A percentile compares a stretch with the other conserved stretches of the same genome.
These are phyloP conservation scores for Metschnikowia picachoensis DNA, from an alignment of 805 yeast genomes.

Conservation along the genomic window DNA sequence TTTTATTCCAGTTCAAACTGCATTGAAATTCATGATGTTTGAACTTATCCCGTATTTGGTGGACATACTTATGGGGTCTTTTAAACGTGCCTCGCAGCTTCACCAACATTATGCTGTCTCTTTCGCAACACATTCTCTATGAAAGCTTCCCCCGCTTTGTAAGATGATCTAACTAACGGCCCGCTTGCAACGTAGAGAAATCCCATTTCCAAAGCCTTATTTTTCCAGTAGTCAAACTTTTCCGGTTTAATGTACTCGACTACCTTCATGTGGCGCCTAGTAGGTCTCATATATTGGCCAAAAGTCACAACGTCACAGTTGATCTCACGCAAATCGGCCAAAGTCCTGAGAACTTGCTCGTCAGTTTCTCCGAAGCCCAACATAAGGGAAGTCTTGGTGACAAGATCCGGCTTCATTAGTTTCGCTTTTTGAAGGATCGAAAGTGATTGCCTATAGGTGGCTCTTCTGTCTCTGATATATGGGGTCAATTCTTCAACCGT, in stretches of 20 bases:
- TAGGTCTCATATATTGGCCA: slow-evolving; percentile 99
- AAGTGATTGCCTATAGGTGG: slow-evolving; percentile 87
- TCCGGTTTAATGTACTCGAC: slow-evolving; percentile 93
- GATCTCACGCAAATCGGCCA: slow-evolving; percentile 69
- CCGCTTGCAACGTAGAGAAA: slow-evolving; percentile 96
- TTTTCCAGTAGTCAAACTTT: slow-evolving; percentile 90
- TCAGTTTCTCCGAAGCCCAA: slow-evolving; percentile 96
- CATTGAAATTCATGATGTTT: too few species aligned
- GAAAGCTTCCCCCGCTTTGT: slow-evolving; percentile 97
- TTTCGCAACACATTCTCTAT: slow-evolving; percentile 88
- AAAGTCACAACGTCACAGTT: slow-evolving; percentile 93
- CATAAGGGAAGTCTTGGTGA: slow-evolving; percentile 95
- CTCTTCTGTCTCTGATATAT: slow-evolving; percentile 92
- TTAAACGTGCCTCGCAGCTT: slow-evolving; percentile 15
- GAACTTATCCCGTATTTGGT: too few species aligned
- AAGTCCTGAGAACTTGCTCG: slow-evolving; percentile 74
- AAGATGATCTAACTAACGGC: slow-evolving; percentile 92
- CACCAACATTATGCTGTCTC: slow-evolving; percentile 53
- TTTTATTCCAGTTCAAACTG: too few species aligned
- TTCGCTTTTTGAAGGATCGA: slow-evolving; percentile 79
- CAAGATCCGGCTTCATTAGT: slow-evolving; percentile 61
- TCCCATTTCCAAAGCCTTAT: slow-evolving; percentile 81
- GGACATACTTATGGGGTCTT: too few species aligned
- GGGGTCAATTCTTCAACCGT: slow-evolving; percentile 96
- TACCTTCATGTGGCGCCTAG: slow-evolving; percentile 97